Conservation (phyloP, 352 stramenopile genomes). For the Thalassiosira hispida region DNA sequence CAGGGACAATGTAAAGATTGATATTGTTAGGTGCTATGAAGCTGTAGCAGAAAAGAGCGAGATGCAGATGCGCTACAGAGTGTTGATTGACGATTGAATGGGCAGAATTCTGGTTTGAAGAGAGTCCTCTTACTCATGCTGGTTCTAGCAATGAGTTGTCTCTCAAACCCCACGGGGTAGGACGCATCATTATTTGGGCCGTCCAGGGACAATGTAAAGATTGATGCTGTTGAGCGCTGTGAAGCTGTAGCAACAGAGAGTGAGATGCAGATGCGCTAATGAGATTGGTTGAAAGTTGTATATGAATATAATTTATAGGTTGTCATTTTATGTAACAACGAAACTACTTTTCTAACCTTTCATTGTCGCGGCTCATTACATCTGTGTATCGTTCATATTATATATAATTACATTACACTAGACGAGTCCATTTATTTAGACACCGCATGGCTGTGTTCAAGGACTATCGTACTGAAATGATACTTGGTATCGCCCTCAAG, state of each 20-base stretch:
- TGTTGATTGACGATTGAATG: constrained; percentile 25
- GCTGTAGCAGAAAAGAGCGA: neutral
- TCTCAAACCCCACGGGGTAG: constrained; percentile 18
- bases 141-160: neutral
- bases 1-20: constrained; percentile 28
- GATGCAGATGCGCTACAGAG: no score
- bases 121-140: neutral
- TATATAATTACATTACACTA: no score
- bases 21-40: neutral
- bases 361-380: no score
- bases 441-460: no score
- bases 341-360: no score
- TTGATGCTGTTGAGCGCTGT: neutral
- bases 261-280: no score
- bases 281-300: constrained; percentile 18
- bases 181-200: neutral
- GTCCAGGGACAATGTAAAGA: constrained; percentile 26
- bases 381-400: no score
- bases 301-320: no score
- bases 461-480: no score
- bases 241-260: neutral
- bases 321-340: no score
- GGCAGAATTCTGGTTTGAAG: constrained; percentile 13
- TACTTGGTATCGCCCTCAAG: no score
- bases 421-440: no score